A percentile compares a stretch with the other conserved stretches of the same genome.
phyloP scores from a whole-genome alignment of 352 stramenopile species.

The Globisporangium iwayamae region DNA sequence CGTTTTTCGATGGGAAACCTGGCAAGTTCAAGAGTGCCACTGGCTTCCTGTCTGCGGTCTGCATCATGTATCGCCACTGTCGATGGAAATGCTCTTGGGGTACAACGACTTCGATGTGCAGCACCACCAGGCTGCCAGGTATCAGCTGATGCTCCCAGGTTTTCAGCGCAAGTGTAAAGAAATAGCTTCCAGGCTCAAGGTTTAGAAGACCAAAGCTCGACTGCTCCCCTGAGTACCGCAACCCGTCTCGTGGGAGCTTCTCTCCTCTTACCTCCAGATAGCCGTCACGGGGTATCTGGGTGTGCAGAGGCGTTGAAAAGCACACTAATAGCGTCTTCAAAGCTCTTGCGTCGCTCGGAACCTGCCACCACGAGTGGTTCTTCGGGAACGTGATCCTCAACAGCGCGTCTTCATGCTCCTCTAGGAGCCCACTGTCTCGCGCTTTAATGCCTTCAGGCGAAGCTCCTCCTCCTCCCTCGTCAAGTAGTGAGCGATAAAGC shows the following conservation, averaged over 20 bases:
- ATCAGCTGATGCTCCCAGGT: conserved; percentile 3
- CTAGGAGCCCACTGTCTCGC: background rate
- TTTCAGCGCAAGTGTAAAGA: conserved; percentile 39
- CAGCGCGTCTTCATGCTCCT: background rate
- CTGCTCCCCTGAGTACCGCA: conserved; percentile 13
- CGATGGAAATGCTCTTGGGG: conserved; percentile 16
- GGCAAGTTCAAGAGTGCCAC: conserved; percentile 28
- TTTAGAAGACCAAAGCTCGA: conserved; percentile 3
- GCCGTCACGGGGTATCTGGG: conserved; percentile 35
- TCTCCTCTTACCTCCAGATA: conserved; percentile 34
- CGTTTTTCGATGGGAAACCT: background rate
- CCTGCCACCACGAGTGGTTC: conserved; percentile 35
- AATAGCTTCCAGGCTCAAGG: conserved; percentile 44
- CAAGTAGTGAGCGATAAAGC: background rate
- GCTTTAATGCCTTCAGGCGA: too few species aligned
- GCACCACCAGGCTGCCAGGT: conserved; percentile 8
- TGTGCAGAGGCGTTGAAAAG: conserved; percentile 23
- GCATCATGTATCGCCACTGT: conserved; percentile 19
- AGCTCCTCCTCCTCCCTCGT: background rate
- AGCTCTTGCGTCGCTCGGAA: conserved; percentile 15
- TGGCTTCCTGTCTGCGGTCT: conserved; percentile 8
- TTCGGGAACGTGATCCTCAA: conserved; percentile 28
- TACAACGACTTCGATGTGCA: conserved; percentile 53
- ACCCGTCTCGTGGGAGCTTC: conserved; percentile 21
- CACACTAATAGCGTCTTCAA: conserved; percentile 21